Percentiles rank a stretch among this genome's conserved stretches.
Conservation (phyloP, 1,139 yeast species). For the Pichia sp. region DNA sequence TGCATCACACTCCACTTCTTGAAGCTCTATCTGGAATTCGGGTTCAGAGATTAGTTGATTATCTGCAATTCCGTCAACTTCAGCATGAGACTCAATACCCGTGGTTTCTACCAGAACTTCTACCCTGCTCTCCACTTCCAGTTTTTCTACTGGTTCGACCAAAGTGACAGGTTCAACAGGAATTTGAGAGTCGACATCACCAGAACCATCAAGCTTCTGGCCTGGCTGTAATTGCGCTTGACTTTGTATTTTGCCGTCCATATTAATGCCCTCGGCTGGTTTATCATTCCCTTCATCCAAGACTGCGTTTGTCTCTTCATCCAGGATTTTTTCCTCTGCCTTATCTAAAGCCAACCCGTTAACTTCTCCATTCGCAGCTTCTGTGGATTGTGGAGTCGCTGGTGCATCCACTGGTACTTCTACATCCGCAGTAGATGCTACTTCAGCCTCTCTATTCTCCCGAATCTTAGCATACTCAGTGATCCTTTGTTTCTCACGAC, state of each 20-base stretch:
- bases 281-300: not conserved
- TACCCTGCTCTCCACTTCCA: slow-evolving; percentile 11
- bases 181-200: slow-evolving; percentile 12
- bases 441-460: too few species aligned
- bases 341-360: not conserved
- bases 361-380: not conserved
- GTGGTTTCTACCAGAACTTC: not conserved
- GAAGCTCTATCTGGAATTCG: slow-evolving; percentile 14
- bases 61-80: slow-evolving; percentile 6
- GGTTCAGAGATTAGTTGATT: too few species aligned
- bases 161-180: slow-evolving; percentile 25
- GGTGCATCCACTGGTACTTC: slow-evolving; percentile 1
- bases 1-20: slow-evolving; percentile 29
- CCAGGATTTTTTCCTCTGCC: slow-evolving; percentile 1
- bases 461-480: slow-evolving; percentile 37
- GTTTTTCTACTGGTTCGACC: slow-evolving; percentile 11
- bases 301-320: not conserved
- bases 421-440: not conserved
- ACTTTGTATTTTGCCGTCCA: slow-evolving; percentile 14
- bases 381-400: not conserved
- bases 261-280: not conserved
- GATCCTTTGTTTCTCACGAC: slow-evolving; percentile 57
- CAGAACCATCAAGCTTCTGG: not conserved
- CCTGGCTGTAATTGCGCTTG: slow-evolving; percentile 13
- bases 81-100: too few species aligned